These are phyloP conservation scores for Evansstolkia leycettana DNA, from an alignment of 495 filamentous ascomycete species.

Conservation along the genomic window DNA sequence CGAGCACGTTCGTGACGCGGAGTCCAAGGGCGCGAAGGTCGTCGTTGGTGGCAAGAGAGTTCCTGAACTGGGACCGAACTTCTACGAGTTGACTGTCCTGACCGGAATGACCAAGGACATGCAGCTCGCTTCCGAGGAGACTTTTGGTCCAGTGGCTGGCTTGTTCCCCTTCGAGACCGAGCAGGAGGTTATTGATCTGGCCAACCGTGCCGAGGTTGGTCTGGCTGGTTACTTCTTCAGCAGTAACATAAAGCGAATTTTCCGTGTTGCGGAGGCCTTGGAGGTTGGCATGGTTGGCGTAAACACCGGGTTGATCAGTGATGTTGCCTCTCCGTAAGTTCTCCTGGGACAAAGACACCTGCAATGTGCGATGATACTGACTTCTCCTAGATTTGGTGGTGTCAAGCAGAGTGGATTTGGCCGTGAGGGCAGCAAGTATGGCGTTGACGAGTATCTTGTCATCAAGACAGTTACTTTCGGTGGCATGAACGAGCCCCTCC, in stretches of 20 bases:
- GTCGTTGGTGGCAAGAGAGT: conserved; percentile 57
- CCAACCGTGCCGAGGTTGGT: conserved; percentile 66
- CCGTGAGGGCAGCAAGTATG: conserved; percentile 81
- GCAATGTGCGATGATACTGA: conserved; percentile 11
- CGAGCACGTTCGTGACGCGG: conserved; percentile 64
- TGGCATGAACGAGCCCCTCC: conserved; percentile 51
- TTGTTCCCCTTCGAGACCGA: conserved; percentile 76
- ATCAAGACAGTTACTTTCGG: conserved; percentile 85
- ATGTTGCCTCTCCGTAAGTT: conserved; percentile 56
- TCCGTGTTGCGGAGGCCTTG: conserved; percentile 69
- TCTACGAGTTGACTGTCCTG: conserved; percentile 73
- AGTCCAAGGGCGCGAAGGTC: conserved; percentile 59
- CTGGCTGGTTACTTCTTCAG: conserved; percentile 83
- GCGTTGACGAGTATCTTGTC: conserved; percentile 76
- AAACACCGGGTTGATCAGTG: conserved; percentile 74
- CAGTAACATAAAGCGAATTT: conserved; percentile 56
- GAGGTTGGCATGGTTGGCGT: conserved; percentile 87
- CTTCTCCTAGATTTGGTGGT: conserved; percentile 74
- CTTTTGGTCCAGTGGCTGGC: conserved; percentile 76
- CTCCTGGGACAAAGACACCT: background rate
- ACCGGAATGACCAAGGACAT: conserved; percentile 72
- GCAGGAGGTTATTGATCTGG: conserved; percentile 69
- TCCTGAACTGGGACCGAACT: conserved; percentile 56
- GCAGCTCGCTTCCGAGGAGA: conserved; percentile 69
- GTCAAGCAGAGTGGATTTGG: conserved; percentile 93